Evolutionary conservation across 768 basidiomycete species (phyloP), one percentile per base, ranked within the genome.

Genomic region (Mycena belliarum): DNA sequence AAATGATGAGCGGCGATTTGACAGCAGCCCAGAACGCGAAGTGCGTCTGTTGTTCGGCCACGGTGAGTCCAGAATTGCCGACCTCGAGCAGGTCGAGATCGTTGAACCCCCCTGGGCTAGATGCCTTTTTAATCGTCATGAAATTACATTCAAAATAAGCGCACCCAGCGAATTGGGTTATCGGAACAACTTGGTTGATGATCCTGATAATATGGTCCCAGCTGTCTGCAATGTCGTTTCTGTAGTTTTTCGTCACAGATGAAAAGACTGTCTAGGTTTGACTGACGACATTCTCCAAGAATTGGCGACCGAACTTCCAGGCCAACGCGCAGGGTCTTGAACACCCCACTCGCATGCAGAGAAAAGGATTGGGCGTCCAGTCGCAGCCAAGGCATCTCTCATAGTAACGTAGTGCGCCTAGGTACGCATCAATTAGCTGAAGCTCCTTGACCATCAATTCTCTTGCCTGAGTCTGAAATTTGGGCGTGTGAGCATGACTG

Each of bases 41-140:
- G 56, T 84, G 76, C 7, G 74, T 76, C 49, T 79, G 73, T 50
- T 79, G 77, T 48, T 81, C 79, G 3, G 67, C 70, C 14, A 60
- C 57, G 0, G 79, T 78, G 32, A 82, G 52, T 4, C 77, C 78
- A 5, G 64, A 45, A 55, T 82, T 82, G 7, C 82, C 81, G 20
- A 83, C 81, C 63, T 82, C 79, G 32, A 84, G 72, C 71, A 83
- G 68, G 64, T 83, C 82, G 21, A 83, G 70, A 65, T 84, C 82
- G 74, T 56, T 53, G 24, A 46, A 37, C 28, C 44, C 38, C 15
- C 49, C 52, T 14, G 45, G 53, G 37, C 49, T 56, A 35, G n/a
- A 24, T 10, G 8, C n/a, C 5, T 24, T 4, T 29, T 56, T 28
- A 49, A 45, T 26, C n/a, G n/a, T n/a, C n/a, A n/a, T 71, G 59